These are phyloP conservation scores for Cladosporium phlei DNA, from an alignment of 2,329 filamentous ascomycete genomes.

Conservation along the genomic window DNA sequence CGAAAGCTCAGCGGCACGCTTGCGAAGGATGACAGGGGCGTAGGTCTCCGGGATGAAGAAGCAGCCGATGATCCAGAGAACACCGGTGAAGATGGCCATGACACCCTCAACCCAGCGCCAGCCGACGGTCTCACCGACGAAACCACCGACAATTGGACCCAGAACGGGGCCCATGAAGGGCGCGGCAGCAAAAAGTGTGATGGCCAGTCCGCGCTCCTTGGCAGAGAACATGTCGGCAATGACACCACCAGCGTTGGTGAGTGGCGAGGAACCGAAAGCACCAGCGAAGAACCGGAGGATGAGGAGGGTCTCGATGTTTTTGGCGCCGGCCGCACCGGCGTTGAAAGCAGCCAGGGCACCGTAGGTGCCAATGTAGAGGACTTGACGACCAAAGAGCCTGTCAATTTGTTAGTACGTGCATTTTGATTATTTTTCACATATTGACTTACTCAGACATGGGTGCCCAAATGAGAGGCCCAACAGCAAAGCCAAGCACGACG, in stretches of 20 bases:
- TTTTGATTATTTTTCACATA: too few species aligned
- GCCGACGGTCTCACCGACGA: slow-evolving; percentile 57
- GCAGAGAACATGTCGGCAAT: slow-evolving; percentile 45
- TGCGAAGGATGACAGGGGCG: slow-evolving; percentile 52
- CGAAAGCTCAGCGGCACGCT: slow-evolving; percentile 49
- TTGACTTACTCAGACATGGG: slow-evolving; percentile 56
- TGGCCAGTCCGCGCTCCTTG: slow-evolving; percentile 45
- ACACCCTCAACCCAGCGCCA: slow-evolving; percentile 67
- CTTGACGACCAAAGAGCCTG: slow-evolving; percentile 50
- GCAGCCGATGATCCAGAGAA: slow-evolving; percentile 52
- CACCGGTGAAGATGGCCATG: slow-evolving; percentile 58
- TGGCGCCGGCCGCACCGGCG: slow-evolving; percentile 39
- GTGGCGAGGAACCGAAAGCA: slow-evolving; percentile 39
- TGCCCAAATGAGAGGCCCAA: slow-evolving; percentile 55
- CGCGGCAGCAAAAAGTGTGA: slow-evolving; percentile 60
- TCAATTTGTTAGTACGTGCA: too few species aligned
- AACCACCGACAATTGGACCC: slow-evolving; percentile 62
- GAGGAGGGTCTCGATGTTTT: slow-evolving; percentile 42
- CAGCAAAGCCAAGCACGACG: slow-evolving; percentile 58
- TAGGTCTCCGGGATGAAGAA: slow-evolving; percentile 58
- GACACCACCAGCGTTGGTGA: slow-evolving; percentile 45
- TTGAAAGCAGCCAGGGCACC: slow-evolving; percentile 37
- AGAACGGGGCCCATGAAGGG: slow-evolving; percentile 62
- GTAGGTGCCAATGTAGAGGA: slow-evolving; percentile 36
- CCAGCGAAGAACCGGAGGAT: slow-evolving; percentile 44